Percentiles rank a stretch among this genome's conserved stretches.
phyloP scores from a whole-genome alignment of 495 filamentous ascomycete species.

The Astrothelium subdiscretum region DNA sequence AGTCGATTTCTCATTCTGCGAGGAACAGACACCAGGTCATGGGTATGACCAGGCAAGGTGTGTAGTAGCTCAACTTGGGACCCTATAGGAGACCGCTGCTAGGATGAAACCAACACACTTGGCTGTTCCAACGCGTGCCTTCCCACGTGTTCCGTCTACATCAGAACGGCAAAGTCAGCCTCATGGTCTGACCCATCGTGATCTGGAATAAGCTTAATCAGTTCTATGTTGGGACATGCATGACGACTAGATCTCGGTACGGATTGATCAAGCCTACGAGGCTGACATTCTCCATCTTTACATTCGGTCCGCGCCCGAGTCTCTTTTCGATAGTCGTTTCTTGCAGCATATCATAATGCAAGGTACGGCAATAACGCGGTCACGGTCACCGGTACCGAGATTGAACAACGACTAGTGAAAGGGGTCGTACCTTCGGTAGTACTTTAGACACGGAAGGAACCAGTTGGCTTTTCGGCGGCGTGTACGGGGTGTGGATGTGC shows the following conservation, averaged over 20 bases:
- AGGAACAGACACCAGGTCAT: neutral
- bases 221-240: neutral
- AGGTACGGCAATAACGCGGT: neutral
- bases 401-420: neutral
- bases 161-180: neutral
- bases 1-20: neutral
- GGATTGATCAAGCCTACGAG: neutral
- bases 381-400: neutral
- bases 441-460: no score
- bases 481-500: no score
- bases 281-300: neutral
- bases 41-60: no score
- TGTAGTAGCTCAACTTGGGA: no score
- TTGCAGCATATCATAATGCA: no score
- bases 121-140: neutral
- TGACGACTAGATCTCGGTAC: neutral
- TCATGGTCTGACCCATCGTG: neutral
- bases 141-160: neutral
- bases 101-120: neutral
- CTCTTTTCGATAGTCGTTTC: no score
- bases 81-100: neutral
- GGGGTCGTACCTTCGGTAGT: no score
- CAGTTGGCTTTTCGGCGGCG: neutral
- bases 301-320: no score
- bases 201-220: neutral